Percentiles rank a stretch among this genome's conserved stretches.
phyloP scores from a whole-genome alignment of 1,284 basidiomycete genomes.

The Pseudozyma pruni region DNA sequence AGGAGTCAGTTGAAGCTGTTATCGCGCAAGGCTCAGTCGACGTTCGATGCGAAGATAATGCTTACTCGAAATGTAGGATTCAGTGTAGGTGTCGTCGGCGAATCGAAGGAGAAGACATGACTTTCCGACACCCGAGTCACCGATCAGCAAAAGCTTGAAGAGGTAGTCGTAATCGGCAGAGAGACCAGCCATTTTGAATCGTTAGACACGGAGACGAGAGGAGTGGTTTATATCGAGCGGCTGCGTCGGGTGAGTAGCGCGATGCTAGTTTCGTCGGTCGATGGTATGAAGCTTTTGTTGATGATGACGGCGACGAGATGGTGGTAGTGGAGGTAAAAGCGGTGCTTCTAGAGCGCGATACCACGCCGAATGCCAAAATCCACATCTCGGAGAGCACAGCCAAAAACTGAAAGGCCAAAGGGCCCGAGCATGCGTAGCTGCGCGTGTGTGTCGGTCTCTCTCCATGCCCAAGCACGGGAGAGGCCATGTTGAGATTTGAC shows the following conservation, averaged over 20 bases:
- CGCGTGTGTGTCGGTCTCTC: conserved; percentile 9
- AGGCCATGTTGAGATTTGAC: neutral
- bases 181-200: conserved; percentile 54
- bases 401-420: conserved; percentile 2
- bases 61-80: conserved; percentile 70
- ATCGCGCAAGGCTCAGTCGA: too few species aligned
- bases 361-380: conserved; percentile 1
- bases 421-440: conserved; percentile 14
- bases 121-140: conserved; percentile 94
- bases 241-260: neutral
- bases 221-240: neutral
- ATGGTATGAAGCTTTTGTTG: neutral
- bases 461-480: too few species aligned
- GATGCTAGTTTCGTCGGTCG: neutral
- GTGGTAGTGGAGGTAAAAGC: conserved; percentile 18
- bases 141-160: conserved; percentile 71
- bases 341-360: neutral
- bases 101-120: conserved; percentile 70
- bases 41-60: conserved; percentile 2
- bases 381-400: conserved; percentile 4
- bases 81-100: conserved; percentile 71
- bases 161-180: conserved; percentile 67
- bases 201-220: neutral
- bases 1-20: too few species aligned
- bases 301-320: conserved; percentile 4